Evolutionary conservation across 208 protist species (phyloP), one percentile per base, ranked within the genome.

Genomic region (Perkinsela sp.): DNA sequence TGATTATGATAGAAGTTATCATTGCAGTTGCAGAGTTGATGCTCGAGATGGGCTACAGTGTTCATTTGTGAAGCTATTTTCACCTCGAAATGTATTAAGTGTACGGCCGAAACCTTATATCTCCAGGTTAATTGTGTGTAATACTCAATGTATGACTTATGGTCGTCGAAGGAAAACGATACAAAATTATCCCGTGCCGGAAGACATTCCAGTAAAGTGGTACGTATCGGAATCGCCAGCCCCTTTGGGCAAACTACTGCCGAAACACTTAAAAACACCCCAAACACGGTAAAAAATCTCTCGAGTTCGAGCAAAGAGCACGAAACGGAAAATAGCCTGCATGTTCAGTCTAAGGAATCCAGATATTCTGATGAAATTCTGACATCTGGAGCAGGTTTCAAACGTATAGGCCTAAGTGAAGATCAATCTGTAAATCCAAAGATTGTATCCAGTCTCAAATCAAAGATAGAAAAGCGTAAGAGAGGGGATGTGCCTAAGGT

Each of bases 1-100:
- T 88, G 0, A 80, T 88, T 0, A 80, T 85, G 70, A 78, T 83
- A 28, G 83, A 88, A 32, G 83, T 88, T 68, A 74, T 88, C 29
- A 85, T 88, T 72, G 83, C 80, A 31, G 76, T 85, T 16, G 69
- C 84, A 70, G 80, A 85, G 73, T 66, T 88, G 32, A 48, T 81
- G 0, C 76, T 88, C 31, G 77, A 88, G 22, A 57, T 57, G 40
- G 40, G 40, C 40, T 57, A 57, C 40, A 22, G 40, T n/a, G 22
- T 57, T 22, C 13, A 57, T n/a, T n/a, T 6, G 6, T n/a, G 22
- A 57, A n/a, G 22, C 6, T n/a, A 57, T n/a, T 22, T 57, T n/a
- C 13, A 6, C 22, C 13, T 6, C 13, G 6, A 6, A 6, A 57
- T 6, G 40, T 57, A 57, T 57, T 57, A 57, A 57, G 40, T 22